A percentile compares a stretch with the other conserved stretches of the same genome.
Conservation (phyloP, 2,329 filamentous ascomycete species). For the Magnaporthiopsis poae region DNA sequence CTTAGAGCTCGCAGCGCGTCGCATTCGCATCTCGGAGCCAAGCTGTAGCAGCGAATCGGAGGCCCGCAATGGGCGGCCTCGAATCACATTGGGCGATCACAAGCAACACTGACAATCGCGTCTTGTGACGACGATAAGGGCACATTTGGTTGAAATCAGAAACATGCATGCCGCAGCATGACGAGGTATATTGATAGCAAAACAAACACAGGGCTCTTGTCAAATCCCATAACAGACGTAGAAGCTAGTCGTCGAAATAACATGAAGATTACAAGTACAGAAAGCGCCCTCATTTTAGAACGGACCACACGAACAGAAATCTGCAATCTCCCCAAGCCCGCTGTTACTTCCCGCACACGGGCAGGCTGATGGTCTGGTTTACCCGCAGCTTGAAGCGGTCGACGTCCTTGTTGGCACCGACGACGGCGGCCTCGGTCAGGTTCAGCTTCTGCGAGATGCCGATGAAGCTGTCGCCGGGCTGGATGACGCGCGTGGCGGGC, state of each 20-base stretch:
- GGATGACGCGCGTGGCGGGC: conserved; percentile 3
- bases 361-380: neutral
- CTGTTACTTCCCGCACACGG: neutral
- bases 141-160: neutral
- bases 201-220: neutral
- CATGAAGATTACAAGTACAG: neutral
- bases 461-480: conserved; percentile 3
- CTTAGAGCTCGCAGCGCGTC: too few species aligned
- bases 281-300: neutral
- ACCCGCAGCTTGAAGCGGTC: neutral
- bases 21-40: too few species aligned
- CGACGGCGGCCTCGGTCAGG: neutral
- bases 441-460: conserved; percentile 5
- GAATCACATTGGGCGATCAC: neutral
- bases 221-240: neutral
- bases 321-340: neutral
- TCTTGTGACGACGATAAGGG: neutral
- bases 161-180: neutral
- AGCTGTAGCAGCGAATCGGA: neutral
- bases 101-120: neutral
- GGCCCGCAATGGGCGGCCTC: too few species aligned
- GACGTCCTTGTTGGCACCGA: neutral
- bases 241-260: neutral
- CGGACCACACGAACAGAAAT: neutral
- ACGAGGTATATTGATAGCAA: neutral